These are phyloP conservation scores for Xylaria sp. DNA, from an alignment of 2,329 filamentous ascomycete genomes.

Conservation along the genomic window DNA sequence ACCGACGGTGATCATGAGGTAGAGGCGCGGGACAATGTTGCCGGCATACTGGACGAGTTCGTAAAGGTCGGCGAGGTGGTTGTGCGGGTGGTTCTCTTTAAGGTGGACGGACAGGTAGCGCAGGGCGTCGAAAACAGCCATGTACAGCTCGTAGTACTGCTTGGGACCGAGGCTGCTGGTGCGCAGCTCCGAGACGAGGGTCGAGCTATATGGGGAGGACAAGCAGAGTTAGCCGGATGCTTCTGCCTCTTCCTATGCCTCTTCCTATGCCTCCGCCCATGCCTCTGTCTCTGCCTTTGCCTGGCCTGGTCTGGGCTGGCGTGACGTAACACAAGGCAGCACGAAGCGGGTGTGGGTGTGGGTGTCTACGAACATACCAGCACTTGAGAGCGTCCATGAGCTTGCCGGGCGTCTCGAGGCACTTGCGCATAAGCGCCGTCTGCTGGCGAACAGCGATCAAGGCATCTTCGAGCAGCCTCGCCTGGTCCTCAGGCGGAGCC, in stretches of 20 bases:
- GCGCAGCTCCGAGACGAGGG: conserved; percentile 95
- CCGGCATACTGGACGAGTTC: conserved; percentile 98
- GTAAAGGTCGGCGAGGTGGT: conserved; percentile 97
- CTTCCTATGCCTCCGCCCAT: no score
- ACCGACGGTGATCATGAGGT: conserved; percentile 99
- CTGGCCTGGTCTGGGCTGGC: not conserved
- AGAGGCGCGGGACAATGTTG: conserved; percentile 95
- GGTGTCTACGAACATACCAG: conserved; percentile 74
- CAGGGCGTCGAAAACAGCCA: conserved; percentile 97
- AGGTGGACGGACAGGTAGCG: conserved; percentile 96
- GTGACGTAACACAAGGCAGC: conserved; percentile 17
- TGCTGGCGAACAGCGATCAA: conserved; percentile 96
- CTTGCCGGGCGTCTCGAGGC: conserved; percentile 95
- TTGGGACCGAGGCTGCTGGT: conserved; percentile 98
- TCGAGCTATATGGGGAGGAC: conserved; percentile 72
- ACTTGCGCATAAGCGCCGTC: conserved; percentile 96
- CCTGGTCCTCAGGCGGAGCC: conserved; percentile 80
- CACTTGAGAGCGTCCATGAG: conserved; percentile 99
- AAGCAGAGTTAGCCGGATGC: conserved; percentile 44
- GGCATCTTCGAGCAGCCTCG: conserved; percentile 96
- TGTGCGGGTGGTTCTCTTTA: conserved; percentile 95
- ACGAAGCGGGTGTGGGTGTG: not conserved
- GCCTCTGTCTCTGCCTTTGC: no score
- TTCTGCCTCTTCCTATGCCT: no score
- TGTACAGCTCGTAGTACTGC: conserved; percentile 99